These are phyloP conservation scores for Dryadomyces sulphureus DNA, from an alignment of 2,329 filamentous ascomycete species.

Conservation along the genomic window DNA sequence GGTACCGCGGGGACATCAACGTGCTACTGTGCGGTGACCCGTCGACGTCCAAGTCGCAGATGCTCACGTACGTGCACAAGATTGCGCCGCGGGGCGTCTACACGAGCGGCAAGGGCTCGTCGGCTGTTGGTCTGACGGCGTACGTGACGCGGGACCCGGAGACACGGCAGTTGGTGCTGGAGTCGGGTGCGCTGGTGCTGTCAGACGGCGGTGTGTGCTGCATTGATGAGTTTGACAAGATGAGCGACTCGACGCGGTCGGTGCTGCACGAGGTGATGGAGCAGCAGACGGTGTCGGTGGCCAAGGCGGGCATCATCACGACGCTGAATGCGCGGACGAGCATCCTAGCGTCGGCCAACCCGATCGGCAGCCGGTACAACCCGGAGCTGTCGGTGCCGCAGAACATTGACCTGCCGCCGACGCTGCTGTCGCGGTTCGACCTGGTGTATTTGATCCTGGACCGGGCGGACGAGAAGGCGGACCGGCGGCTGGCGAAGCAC, in stretches of 20 bases:
- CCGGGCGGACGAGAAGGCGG: slow-evolving; percentile 76
- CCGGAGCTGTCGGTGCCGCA: slow-evolving; percentile 89
- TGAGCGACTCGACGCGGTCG: slow-evolving; percentile 64
- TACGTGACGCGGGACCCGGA: slow-evolving; percentile 72
- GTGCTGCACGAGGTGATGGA: slow-evolving; percentile 84
- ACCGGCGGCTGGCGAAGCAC: slow-evolving; percentile 81
- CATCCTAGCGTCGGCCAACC: slow-evolving; percentile 92
- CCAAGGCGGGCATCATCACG: slow-evolving; percentile 89
- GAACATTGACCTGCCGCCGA: slow-evolving; percentile 94
- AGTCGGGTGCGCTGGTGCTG: slow-evolving; percentile 64
- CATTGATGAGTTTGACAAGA: slow-evolving; percentile 78
- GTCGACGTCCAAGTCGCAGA: slow-evolving; percentile 89
- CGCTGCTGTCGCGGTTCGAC: slow-evolving; percentile 88
- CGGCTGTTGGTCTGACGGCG: slow-evolving; percentile 66
- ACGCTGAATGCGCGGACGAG: slow-evolving; percentile 91
- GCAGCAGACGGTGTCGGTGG: slow-evolving; percentile 72
- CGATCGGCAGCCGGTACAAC: slow-evolving; percentile 96
- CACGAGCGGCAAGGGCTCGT: slow-evolving; percentile 69
- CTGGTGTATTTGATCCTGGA: slow-evolving; percentile 94
- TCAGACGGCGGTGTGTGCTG: slow-evolving; percentile 75
- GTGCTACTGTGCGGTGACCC: slow-evolving; percentile 93
- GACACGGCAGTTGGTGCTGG: slow-evolving; percentile 64
- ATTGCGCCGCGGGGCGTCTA: slow-evolving; percentile 83
- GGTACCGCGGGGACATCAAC: slow-evolving; percentile 95
- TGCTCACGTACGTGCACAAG: slow-evolving; percentile 90